These are phyloP conservation scores for Acanthochlamys bracteata DNA, from an alignment of 106 monocot species.

Conservation along the genomic window DNA sequence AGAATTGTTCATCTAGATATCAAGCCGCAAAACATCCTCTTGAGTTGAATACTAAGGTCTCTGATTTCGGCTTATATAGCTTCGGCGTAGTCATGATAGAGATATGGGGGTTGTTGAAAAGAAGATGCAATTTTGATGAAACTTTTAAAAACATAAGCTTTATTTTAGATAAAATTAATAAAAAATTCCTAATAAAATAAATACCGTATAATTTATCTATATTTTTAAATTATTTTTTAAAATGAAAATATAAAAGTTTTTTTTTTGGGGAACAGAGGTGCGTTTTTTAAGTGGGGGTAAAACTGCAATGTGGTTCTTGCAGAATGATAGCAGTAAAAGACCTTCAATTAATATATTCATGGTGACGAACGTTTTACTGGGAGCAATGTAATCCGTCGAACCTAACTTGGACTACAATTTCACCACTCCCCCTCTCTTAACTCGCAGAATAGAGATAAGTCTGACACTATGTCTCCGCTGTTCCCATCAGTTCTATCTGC, in stretches of 20 bases:
- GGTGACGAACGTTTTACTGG: no score
- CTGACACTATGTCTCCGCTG: background rate
- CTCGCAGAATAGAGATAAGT: no score
- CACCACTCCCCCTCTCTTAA: background rate
- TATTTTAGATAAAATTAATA: constrained; percentile 9
- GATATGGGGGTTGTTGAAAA: constrained; percentile 18
- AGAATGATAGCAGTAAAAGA: constrained; percentile 6
- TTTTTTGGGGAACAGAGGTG: no score
- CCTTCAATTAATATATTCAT: no score
- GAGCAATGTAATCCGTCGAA: no score
- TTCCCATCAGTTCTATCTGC: constrained; percentile 6
- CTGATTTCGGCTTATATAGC: constrained; percentile 46
- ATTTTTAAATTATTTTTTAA: no score
- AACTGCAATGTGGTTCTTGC: constrained; percentile 36
- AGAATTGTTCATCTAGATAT: constrained; percentile 35
- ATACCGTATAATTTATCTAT: no score
- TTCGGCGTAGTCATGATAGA: no score
- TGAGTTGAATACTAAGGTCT: constrained; percentile 38
- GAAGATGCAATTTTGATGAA: constrained; percentile 9
- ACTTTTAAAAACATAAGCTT: constrained; percentile 2
- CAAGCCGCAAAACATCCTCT: constrained; percentile 34
- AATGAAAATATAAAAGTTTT: no score
- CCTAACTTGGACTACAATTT: constrained; percentile 6
- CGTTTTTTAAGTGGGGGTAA: no score
- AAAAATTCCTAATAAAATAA: constrained; percentile 1